Evolutionary conservation across 495 filamentous ascomycete genomes (phyloP), one percentile per base, ranked within the genome.

Genomic region (Extremus antarcticus): DNA sequence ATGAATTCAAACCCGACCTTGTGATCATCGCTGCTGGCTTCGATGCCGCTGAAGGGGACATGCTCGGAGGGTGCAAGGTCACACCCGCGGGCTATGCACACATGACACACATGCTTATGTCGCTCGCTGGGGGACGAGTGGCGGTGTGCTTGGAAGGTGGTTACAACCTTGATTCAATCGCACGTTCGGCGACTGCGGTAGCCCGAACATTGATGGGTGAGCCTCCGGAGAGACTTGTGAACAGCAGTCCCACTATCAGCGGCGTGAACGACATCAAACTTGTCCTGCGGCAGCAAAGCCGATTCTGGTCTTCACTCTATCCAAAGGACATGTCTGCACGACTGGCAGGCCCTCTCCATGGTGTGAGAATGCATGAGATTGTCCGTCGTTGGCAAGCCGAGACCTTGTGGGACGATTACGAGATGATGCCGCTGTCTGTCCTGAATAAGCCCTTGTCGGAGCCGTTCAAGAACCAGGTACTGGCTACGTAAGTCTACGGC

Each of bases 51-150:
- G 87, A 81, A 43, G 92, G 94, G 8, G 92, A 99, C 69, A 83
- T 87, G 52, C 76, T 99, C 19, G 92, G 92, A 38, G 88, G 83
- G 29, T 99, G 94, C 66, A 89, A 85, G 61, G 91, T 97, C 3
- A 83, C 89, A 0, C 92, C 92, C 0, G 69, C 82, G 21, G 91
- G 94, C 64, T 99, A 97, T 66, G 88, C 89, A 19, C 91, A 97
- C 63, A 97, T 99, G 92, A 96, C 94, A 9, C 87, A 95, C 64
- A 95, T 96, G 90, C 78, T 99, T 17, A 97, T 96, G 90, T 84
- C 85, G 13, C 78, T 99, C n/a, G 90, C 92, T 1, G 74, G 82
- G 43, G 92, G 92, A 38, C 95, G 92, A 66, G 75, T 97, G 45
- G 87, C 87, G 10, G 88, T 94, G 22, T 95, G 90, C 64, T 73